A percentile compares a stretch with the other conserved stretches of the same genome.
These are phyloP conservation scores for Typha latifolia DNA, from an alignment of 176 grass and related monocot species.

Conservation along the genomic window DNA sequence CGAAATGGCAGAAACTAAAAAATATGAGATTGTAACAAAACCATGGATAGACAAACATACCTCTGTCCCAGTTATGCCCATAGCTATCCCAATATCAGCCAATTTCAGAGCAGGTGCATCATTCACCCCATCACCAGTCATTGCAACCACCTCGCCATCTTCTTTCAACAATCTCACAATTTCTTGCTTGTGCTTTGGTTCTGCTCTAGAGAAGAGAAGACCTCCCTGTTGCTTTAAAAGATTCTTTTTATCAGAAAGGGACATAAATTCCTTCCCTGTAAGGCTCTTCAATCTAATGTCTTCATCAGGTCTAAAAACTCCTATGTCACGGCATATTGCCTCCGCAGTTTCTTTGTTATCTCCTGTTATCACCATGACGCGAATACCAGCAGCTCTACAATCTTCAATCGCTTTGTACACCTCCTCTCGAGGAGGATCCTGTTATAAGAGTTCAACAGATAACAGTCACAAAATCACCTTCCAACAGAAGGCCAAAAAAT, in stretches of 20 bases:
- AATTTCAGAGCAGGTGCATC: constrained; percentile 32
- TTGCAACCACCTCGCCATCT: constrained; percentile 31
- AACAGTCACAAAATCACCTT: too few relatives aligned
- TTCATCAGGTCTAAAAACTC: constrained; percentile 23
- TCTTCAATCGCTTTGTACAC: constrained; percentile 25
- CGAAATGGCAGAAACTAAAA: neutral
- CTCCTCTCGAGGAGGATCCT: constrained; percentile 36
- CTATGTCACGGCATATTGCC: constrained; percentile 28
- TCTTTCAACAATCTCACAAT: constrained; percentile 29
- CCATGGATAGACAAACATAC: neutral
- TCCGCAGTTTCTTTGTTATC: constrained; percentile 34
- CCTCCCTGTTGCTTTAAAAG: constrained; percentile 21
- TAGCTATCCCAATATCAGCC: constrained; percentile 30
- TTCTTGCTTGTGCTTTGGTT: constrained; percentile 36
- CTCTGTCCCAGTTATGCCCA: constrained; percentile 36
- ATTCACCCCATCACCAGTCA: constrained; percentile 35
- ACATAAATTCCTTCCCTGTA: constrained; percentile 29
- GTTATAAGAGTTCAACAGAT: neutral
- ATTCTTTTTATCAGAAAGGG: constrained; percentile 9
- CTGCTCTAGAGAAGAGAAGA: constrained; percentile 34
- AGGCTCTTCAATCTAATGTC: constrained; percentile 23
- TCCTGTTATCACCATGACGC: constrained; percentile 32
- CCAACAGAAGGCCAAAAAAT: too few relatives aligned
- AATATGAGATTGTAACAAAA: too few relatives aligned
- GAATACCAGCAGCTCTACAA: constrained; percentile 20